phyloP scores from a whole-genome alignment of 305 asterid species.

The Fraxinus velutina region DNA sequence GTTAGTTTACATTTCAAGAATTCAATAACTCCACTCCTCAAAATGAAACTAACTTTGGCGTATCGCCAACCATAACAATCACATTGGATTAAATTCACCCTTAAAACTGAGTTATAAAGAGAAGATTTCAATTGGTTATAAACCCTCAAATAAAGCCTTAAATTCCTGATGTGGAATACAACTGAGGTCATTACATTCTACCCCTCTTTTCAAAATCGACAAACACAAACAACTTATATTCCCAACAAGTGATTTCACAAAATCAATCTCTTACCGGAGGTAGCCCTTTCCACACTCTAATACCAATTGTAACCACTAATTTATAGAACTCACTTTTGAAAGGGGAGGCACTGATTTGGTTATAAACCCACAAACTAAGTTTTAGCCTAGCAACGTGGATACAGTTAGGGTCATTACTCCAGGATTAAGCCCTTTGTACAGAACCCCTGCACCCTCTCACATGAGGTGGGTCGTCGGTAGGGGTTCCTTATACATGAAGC shows the following conservation, averaged over 20 bases:
- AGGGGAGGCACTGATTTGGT: background rate
- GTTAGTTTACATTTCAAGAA: background rate
- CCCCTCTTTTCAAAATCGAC: background rate
- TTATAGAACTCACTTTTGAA: background rate
- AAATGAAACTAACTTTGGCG: background rate
- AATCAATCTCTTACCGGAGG: background rate
- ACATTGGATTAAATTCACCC: background rate
- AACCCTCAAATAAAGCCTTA: background rate
- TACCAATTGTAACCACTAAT: background rate
- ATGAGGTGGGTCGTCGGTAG: too few species aligned
- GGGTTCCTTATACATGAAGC: too few species aligned
- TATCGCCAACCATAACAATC: background rate
- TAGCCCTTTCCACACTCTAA: background rate
- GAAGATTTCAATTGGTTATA: background rate
- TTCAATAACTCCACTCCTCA: background rate
- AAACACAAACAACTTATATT: background rate
- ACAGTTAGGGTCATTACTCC: background rate
- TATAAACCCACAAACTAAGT: background rate
- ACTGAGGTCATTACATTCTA: background rate
- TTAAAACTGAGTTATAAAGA: background rate
- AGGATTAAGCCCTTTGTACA: too few species aligned
- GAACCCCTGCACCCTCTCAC: too few species aligned
- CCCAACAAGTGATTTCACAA: background rate
- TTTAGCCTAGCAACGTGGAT: background rate
- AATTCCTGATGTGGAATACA: background rate